These are phyloP conservation scores for Diphasiastrum complanatum DNA, from an alignment of 83 land plant species.

Conservation along the genomic window DNA sequence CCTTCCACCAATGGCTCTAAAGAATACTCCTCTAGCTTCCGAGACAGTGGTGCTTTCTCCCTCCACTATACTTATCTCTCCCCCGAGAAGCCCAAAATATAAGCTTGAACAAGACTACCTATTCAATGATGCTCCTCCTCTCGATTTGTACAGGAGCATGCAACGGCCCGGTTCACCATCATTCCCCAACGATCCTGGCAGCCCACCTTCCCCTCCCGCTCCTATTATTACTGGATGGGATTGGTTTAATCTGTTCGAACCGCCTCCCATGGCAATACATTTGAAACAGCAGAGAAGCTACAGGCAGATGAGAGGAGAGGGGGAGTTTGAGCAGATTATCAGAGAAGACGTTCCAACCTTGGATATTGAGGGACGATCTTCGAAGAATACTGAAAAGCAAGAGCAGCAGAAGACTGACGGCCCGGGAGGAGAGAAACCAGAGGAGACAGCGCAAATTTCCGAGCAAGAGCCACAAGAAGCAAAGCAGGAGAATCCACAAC, in stretches of 20 bases:
- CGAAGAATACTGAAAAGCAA: no score
- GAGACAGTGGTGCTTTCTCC: not conserved
- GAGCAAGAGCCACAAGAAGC: not conserved
- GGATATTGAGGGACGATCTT: no score
- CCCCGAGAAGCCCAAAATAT: not conserved
- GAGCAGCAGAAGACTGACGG: not conserved
- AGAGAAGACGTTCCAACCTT: not conserved
- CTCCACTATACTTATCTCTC: no score
- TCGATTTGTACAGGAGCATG: not conserved
- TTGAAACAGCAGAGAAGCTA: no score
- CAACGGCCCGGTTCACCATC: not conserved
- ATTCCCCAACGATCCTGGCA: not conserved
- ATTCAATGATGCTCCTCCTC: not conserved
- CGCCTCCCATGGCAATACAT: not conserved
- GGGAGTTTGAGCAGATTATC: not conserved
- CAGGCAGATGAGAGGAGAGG: not conserved
- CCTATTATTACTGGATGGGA: not conserved
- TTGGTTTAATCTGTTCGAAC: not conserved
- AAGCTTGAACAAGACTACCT: not conserved
- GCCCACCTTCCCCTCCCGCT: not conserved
- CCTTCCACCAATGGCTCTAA: not conserved
- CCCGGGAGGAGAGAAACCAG: not conserved
- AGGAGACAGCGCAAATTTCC: not conserved
- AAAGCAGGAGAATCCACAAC: no score
- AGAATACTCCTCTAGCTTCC: not conserved